These are phyloP conservation scores for Ophiocordyceps camponoti-leonardi DNA, from an alignment of 2,329 filamentous ascomycete genomes.

Conservation along the genomic window DNA sequence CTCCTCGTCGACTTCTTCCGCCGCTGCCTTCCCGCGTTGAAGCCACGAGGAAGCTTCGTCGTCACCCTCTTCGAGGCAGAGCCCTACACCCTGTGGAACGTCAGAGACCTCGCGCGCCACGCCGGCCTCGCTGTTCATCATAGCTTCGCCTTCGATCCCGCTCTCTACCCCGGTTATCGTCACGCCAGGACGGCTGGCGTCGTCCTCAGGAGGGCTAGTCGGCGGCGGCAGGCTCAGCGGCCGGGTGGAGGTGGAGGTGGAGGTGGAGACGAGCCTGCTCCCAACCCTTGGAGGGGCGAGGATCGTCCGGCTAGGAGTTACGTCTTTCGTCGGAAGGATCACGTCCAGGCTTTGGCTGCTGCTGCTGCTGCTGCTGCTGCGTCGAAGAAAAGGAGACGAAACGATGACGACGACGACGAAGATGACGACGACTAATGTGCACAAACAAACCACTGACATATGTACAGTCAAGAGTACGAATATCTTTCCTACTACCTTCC, in stretches of 20 bases:
- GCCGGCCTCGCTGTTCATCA: constrained; percentile 50
- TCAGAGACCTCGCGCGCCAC: constrained; percentile 72
- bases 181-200: constrained; percentile 60
- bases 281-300: constrained; percentile 20
- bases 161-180: constrained; percentile 54
- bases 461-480: too few relatives aligned
- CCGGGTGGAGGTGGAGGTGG: too few relatives aligned
- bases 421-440: constrained; percentile 1
- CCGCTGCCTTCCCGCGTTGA: constrained; percentile 22
- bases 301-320: constrained; percentile 35
- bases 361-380: constrained; percentile 4
- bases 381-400: constrained; percentile 14
- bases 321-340: constrained; percentile 44
- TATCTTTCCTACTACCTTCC: too few relatives aligned
- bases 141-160: constrained; percentile 52
- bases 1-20: constrained; percentile 55
- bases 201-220: too few relatives aligned
- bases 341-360: constrained; percentile 23
- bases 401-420: constrained; percentile 10
- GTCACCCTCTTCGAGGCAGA: constrained; percentile 86
- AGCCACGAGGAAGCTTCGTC: constrained; percentile 43
- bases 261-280: constrained; percentile 21
- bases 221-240: too few relatives aligned
- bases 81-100: constrained; percentile 92
- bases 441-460: not conserved